Base-by-base conservation (phyloP, 2,329 filamentous ascomycete species). In the Alternaria ventricosa region DNA sequence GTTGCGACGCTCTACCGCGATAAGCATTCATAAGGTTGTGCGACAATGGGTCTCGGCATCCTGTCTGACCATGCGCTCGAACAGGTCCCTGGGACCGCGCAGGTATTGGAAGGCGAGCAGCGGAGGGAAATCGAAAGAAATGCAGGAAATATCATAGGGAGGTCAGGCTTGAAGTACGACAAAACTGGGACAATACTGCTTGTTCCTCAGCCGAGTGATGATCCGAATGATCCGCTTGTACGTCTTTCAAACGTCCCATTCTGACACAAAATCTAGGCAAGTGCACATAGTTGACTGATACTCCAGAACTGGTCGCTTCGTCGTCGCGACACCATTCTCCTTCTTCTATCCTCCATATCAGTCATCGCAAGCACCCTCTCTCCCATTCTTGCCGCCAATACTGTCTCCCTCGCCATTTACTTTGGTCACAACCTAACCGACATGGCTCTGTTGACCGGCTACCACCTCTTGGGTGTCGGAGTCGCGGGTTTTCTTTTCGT, bases 191-290 rank as follows among this genome's bases (percentile, higher is more conserved):
- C 85, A 18, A 91, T 95, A 72, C 92, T 97, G 71, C 87, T 97
- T 30, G 91, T 96, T 6, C 95, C 95, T 6, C 95, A 97, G 75
- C 95, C 95, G 3, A 94, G 90, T 66, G 91, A 97, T 79, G 93
- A 97, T 78, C 93, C 92, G 5, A 95, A 96, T 78, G 94, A 97
- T 80, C 94, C 93, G 28, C 84, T 97, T 70, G 88, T 90, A 85
- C 56, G 68, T 64, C 25, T 25, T 46, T 23, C 27, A 13, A 54
- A 54, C 22, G 18, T 54, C 22, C 33, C 51, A 54, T 12, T 43
- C 9, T 36, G 15, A 9, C 18, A 49, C 22, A 49, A 49, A 41
- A 13, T 20, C 18, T 44, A 47, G 28, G 13, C 62, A 30, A 13
- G 20, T 30, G 27, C 25, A 44, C 30, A 36, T 23, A 20, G 30